Percentiles rank a stretch among this genome's conserved stretches.
phyloP scores from a whole-genome alignment of 2,329 filamentous ascomycete species.

The Chalaropsis ovoidea region DNA sequence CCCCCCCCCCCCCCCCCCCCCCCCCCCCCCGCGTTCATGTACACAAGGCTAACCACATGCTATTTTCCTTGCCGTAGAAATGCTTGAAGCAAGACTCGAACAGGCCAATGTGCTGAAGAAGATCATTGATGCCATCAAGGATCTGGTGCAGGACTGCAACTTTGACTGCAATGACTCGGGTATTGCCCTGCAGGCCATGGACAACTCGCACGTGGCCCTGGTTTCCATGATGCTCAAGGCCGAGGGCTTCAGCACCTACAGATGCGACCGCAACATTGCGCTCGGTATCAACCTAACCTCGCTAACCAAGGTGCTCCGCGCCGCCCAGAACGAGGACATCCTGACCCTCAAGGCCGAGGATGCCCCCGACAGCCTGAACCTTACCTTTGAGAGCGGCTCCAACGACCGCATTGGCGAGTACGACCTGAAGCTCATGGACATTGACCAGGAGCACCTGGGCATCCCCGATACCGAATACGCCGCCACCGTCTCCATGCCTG shows the following conservation, averaged over 20 bases:
- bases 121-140: slow-evolving; percentile 98
- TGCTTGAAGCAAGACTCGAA: slow-evolving; percentile 96
- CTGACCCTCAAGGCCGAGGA: slow-evolving; percentile 97
- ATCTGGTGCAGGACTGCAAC: slow-evolving; percentile 98
- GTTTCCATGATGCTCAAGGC: slow-evolving; percentile 98
- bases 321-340: slow-evolving; percentile 87
- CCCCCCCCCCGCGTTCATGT: neutral
- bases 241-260: slow-evolving; percentile 86
- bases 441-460: slow-evolving; percentile 97
- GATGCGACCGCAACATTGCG: slow-evolving; percentile 97
- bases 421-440: slow-evolving; percentile 99
- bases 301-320: slow-evolving; percentile 92
- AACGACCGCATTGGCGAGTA: slow-evolving; percentile 95
- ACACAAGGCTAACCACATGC: slow-evolving; percentile 13
- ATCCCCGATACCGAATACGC: slow-evolving; percentile 99
- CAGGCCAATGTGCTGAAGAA: slow-evolving; percentile 93
- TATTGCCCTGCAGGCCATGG: slow-evolving; percentile 97
- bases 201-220: slow-evolving; percentile 98
- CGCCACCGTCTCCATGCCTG: slow-evolving; percentile 80
- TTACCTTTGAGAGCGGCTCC: slow-evolving; percentile 83
- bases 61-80: slow-evolving; percentile 34
- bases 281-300: slow-evolving; percentile 95
- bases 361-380: slow-evolving; percentile 86
- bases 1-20: too few species aligned
- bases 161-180: slow-evolving; percentile 99